Conservation (phyloP, 2,329 filamentous ascomycete species). For the Hymenoscyphus linearis region DNA sequence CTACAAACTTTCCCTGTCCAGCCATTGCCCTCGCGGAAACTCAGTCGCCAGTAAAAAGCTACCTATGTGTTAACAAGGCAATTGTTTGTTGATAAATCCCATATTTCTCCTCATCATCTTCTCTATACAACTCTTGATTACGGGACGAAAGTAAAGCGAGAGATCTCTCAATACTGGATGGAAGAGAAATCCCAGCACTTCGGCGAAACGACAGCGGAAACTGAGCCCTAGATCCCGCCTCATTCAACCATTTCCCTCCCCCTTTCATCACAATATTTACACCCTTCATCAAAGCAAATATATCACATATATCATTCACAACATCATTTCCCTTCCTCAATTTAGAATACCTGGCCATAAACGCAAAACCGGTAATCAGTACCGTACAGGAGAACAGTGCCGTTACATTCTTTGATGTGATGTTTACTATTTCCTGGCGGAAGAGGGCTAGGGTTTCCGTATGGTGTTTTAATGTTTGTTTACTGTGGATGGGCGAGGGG, state of each 20-base stretch:
- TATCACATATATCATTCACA: background rate
- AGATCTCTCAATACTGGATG: background rate
- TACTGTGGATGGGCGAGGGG: conserved; percentile 6
- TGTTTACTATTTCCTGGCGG: conserved; percentile 3
- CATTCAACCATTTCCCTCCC: conserved; percentile 5
- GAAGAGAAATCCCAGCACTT: background rate
- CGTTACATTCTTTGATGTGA: conserved; percentile 6
- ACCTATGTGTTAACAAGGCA: conserved; percentile 1
- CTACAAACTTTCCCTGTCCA: conserved; percentile 8
- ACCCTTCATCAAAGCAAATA: conserved; percentile 9
- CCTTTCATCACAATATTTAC: conserved; percentile 3
- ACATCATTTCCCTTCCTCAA: background rate
- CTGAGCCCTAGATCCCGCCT: background rate
- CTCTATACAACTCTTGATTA: background rate
- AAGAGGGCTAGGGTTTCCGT: conserved; percentile 5
- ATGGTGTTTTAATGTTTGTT: conserved; percentile 11
- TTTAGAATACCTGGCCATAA: conserved; percentile 4
- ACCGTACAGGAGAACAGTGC: conserved; percentile 14
- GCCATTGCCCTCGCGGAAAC: conserved; percentile 4
- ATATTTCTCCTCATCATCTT: background rate
- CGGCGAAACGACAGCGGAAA: too few relatives aligned
- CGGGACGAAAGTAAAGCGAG: background rate
- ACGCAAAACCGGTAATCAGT: conserved; percentile 10
- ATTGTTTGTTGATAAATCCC: background rate
- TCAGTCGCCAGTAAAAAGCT: conserved; percentile 7